Base-by-base conservation (phyloP, 768 basidiomycete species). In the Exsudoporus frostii region DNA sequence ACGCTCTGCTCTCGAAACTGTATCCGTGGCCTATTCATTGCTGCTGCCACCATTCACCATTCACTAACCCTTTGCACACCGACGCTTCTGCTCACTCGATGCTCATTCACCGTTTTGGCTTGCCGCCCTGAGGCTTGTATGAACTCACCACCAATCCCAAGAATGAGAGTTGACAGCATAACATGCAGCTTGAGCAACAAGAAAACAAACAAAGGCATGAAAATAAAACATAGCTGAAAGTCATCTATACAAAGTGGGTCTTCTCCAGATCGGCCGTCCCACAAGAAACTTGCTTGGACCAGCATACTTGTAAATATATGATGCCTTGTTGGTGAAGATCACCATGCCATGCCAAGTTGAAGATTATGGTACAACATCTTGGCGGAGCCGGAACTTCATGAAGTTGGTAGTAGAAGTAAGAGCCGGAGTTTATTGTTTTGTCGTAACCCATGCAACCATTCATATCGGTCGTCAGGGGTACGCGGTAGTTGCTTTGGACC, bases 311-410 rank as follows among this genome's bases (percentile, higher is more conserved):
- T 64, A 58, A 37, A 92, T 72, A 62, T 92, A 92, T 17, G 71
- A n/a, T n/a, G n/a, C 71, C 56, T 74, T 73, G 60, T 76, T 88
- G 20, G 85, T 76, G 48, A 86, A 74, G 59, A 93, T 86, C 53
- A 83, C 83, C 89, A 92, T 92, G 30, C 83, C 85, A n/a, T n/a
- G n/a, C n/a, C n/a, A n/a, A n/a, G n/a, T n/a, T n/a, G n/a, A n/a
- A n/a, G n/a, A n/a, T n/a, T n/a, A n/a, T n/a, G n/a, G n/a, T n/a
- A n/a, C n/a, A n/a, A n/a, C n/a, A n/a, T n/a, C n/a, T n/a, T n/a
- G n/a, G n/a, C n/a, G n/a, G n/a, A n/a, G n/a, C n/a, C n/a, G n/a
- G n/a, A n/a, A n/a, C n/a, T n/a, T n/a, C n/a, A n/a, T n/a, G n/a
- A n/a, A n/a, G n/a, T n/a, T n/a, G n/a, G n/a, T n/a, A n/a, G n/a